Evolutionary conservation across 768 basidiomycete species (phyloP).

Genomic region (Rubroboletus satanas): DNA sequence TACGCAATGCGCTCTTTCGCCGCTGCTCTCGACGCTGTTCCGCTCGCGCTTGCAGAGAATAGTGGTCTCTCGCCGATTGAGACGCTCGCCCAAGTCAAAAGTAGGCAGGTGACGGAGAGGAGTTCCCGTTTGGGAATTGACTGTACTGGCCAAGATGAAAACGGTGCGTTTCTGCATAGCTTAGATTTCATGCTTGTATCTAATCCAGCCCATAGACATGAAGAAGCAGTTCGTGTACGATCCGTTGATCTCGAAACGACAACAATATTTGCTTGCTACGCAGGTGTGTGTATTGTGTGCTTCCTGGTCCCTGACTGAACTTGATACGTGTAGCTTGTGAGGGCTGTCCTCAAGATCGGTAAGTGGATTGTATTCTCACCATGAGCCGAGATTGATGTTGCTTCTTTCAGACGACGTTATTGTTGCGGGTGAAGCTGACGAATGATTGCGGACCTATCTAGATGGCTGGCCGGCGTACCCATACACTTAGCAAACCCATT

Average conservation of each 20-base stretch:
- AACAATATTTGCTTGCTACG: constrained; percentile 96
- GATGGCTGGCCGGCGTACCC: constrained; percentile 5
- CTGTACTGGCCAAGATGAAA: constrained; percentile 80
- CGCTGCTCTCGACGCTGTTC: constrained; percentile 90
- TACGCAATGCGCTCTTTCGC: constrained; percentile 99
- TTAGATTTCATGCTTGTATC: neutral
- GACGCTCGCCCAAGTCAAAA: constrained; percentile 94
- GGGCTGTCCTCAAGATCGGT: constrained; percentile 88
- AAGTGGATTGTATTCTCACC: constrained; percentile 22
- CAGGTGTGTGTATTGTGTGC: constrained; percentile 50
- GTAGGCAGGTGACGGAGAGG: constrained; percentile 81
- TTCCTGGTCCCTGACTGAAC: constrained; percentile 4
- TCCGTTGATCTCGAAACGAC: constrained; percentile 94
- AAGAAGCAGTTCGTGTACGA: constrained; percentile 96
- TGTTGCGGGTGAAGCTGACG: constrained; percentile 64
- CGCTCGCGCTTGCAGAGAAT: constrained; percentile 96
- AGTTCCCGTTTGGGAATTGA: constrained; percentile 91
- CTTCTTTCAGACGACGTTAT: constrained; percentile 68
- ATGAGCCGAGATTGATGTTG: neutral
- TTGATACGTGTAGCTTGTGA: constrained; percentile 54
- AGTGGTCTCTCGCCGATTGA: constrained; percentile 95
- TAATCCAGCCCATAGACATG: constrained; percentile 65
- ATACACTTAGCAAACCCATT: constrained; percentile 18
- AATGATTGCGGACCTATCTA: constrained; percentile 38
- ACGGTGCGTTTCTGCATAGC: constrained; percentile 50